Conservation (phyloP, 768 basidiomycete genomes). For the Roridomyces roridus region DNA sequence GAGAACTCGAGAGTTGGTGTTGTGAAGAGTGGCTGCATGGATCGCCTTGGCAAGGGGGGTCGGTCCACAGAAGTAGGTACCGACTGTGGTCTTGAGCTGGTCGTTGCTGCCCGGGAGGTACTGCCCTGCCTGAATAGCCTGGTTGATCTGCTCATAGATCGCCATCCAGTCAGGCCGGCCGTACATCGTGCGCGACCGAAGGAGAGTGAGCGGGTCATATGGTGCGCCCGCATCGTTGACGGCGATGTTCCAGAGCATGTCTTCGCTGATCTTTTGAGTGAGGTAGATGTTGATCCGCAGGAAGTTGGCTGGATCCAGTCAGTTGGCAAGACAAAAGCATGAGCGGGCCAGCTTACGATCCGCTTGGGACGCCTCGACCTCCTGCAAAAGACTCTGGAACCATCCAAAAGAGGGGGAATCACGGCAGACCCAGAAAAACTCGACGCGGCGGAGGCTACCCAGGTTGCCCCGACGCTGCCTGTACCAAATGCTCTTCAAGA, state of each 20-base stretch:
- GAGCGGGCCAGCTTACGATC: constrained; percentile 67
- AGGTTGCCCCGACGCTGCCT: constrained; percentile 79
- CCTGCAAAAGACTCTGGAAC: constrained; percentile 90
- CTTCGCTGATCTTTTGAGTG: constrained; percentile 83
- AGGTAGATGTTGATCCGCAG: constrained; percentile 90
- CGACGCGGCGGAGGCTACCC: constrained; percentile 84
- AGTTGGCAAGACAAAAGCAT: constrained; percentile 14
- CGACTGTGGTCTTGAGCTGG: constrained; percentile 83
- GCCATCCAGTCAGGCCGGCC: constrained; percentile 90
- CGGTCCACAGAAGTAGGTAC: constrained; percentile 95
- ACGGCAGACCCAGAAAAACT: constrained; percentile 94
- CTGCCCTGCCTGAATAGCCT: constrained; percentile 80
- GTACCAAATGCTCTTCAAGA: constrained; percentile 74
- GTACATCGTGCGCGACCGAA: constrained; percentile 90
- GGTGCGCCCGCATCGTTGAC: constrained; percentile 86
- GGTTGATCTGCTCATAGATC: constrained; percentile 76
- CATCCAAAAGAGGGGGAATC: constrained; percentile 93
- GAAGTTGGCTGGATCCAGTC: constrained; percentile 72
- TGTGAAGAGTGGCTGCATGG: constrained; percentile 69
- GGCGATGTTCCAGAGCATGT: constrained; percentile 92
- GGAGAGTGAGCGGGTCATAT: constrained; percentile 88
- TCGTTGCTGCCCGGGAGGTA: constrained; percentile 83
- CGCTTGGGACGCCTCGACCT: constrained; percentile 87
- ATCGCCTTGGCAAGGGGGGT: constrained; percentile 75
- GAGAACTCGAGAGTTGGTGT: constrained; percentile 60